Conservation (phyloP, 352 stramenopile genomes). For the Phytophthora chlamydospora region DNA sequence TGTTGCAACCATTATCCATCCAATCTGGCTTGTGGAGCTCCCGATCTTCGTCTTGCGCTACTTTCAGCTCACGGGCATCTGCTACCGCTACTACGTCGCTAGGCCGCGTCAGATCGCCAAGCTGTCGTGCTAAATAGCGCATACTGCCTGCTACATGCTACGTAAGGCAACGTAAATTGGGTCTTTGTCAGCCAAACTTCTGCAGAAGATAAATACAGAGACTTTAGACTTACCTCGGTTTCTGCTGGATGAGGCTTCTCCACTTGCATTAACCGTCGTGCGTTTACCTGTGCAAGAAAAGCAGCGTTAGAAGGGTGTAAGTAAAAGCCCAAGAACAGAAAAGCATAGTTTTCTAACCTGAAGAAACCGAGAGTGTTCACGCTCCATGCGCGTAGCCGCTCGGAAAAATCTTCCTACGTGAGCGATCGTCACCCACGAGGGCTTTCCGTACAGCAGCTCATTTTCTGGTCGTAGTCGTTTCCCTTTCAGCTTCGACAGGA, state of each 20-base stretch:
- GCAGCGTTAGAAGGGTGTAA: conserved; percentile 4
- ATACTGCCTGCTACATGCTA: conserved; percentile 53
- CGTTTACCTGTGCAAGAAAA: conserved; percentile 42
- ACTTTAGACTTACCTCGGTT: conserved; percentile 35
- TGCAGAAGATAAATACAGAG: neutral
- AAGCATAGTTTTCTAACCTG: conserved; percentile 39
- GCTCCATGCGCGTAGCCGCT: conserved; percentile 56
- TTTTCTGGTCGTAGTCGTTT: conserved; percentile 52
- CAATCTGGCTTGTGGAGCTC: conserved; percentile 15
- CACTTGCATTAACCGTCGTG: conserved; percentile 48
- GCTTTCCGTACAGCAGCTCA: conserved; percentile 54
- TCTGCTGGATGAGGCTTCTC: conserved; percentile 27
- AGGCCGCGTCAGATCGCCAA: conserved; percentile 39
- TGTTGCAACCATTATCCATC: conserved; percentile 11
- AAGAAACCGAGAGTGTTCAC: conserved; percentile 57
- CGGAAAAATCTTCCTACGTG: conserved; percentile 66
- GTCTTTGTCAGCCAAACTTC: neutral
- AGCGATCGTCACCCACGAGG: conserved; percentile 59
- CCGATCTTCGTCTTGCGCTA: conserved; percentile 28
- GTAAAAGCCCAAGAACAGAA: conserved; percentile 1
- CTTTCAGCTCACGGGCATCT: conserved; percentile 17
- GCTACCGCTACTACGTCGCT: conserved; percentile 55
- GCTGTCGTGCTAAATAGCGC: conserved; percentile 50
- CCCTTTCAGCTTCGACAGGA: conserved; percentile 64
- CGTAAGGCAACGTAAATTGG: neutral